Evolutionary conservation across 1,284 basidiomycete genomes (phyloP).

Genomic region (Trichosporon faecale): DNA sequence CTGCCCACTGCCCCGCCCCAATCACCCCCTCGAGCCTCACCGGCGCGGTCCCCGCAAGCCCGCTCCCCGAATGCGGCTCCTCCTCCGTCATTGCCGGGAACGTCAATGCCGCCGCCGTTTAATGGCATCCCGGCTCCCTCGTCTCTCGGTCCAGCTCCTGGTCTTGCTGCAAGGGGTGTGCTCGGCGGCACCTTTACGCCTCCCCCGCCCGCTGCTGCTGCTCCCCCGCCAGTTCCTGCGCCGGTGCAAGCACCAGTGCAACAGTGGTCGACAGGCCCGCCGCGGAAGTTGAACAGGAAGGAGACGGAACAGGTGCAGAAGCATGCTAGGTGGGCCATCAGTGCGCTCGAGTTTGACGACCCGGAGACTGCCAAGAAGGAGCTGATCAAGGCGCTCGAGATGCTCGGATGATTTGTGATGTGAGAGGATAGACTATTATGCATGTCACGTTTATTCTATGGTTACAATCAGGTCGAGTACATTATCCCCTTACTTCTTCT

Average conservation of each 20-base stretch:
- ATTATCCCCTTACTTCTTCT: background rate
- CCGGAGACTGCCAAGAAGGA: conserved; percentile 75
- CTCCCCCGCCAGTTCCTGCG: too few species aligned
- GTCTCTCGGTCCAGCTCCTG: background rate
- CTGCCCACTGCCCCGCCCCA: background rate
- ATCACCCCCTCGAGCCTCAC: background rate
- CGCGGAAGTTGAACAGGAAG: conserved; percentile 29
- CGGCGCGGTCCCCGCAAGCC: background rate
- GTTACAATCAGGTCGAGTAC: background rate
- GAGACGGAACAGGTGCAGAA: conserved; percentile 73
- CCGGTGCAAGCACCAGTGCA: too few species aligned
- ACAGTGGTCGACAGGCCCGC: conserved; percentile 15
- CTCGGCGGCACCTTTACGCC: background rate
- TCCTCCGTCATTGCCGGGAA: background rate
- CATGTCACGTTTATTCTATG: background rate
- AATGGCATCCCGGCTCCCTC: background rate
- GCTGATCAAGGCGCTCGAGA: conserved; percentile 66
- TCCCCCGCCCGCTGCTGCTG: too few species aligned
- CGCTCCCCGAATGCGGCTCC: background rate
- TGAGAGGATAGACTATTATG: background rate
- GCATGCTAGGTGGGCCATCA: conserved; percentile 85
- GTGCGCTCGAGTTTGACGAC: conserved; percentile 89
- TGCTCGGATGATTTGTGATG: conserved; percentile 52
- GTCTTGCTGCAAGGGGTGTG: background rate
- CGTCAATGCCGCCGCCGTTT: background rate